Conservation (phyloP, 148 eudicot genomes). For the Heliamphora exappendiculata region DNA sequence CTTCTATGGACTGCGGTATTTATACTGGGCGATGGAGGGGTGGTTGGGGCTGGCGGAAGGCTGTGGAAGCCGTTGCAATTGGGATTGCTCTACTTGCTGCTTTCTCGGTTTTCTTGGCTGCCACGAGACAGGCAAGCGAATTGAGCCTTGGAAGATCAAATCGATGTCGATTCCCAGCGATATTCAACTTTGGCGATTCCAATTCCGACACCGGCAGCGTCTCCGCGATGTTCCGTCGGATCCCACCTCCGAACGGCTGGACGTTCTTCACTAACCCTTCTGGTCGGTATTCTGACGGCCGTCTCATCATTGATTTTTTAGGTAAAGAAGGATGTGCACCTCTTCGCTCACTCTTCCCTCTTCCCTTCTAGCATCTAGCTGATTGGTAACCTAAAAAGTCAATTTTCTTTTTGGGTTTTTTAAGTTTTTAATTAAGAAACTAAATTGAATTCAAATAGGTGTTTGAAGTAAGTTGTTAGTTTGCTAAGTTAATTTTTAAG, state of each 20-base stretch:
- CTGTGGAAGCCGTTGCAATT: background rate
- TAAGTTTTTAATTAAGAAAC: too few relatives aligned
- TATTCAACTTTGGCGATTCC: conserved; percentile 41
- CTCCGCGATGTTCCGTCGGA: conserved; percentile 17
- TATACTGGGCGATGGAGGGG: conserved; percentile 4
- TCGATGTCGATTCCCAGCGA: conserved; percentile 28
- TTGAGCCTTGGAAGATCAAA: background rate
- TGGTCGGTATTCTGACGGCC: conserved; percentile 31
- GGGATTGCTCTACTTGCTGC: conserved; percentile 3
- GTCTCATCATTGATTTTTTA: conserved; percentile 30
- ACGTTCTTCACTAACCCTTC: conserved; percentile 30
- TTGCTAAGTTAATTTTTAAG: too few relatives aligned
- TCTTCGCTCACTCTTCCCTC: too few relatives aligned
- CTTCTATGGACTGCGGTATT: too few relatives aligned
- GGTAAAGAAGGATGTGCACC: conserved; percentile 11
- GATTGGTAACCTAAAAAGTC: too few relatives aligned
- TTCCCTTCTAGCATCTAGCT: too few relatives aligned
- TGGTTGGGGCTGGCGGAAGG: background rate
- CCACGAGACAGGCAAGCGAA: background rate
- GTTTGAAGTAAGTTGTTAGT: too few relatives aligned
- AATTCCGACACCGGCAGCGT: conserved; percentile 32
- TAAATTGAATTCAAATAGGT: too few relatives aligned
- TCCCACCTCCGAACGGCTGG: conserved; percentile 22
- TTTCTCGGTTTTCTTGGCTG: conserved; percentile 1
- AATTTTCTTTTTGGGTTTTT: too few relatives aligned